Percentiles rank a stretch among this genome's conserved stretches.
These are phyloP conservation scores for Sequoia sempervirens DNA, from an alignment of 75 land plant genomes.

Conservation along the genomic window DNA sequence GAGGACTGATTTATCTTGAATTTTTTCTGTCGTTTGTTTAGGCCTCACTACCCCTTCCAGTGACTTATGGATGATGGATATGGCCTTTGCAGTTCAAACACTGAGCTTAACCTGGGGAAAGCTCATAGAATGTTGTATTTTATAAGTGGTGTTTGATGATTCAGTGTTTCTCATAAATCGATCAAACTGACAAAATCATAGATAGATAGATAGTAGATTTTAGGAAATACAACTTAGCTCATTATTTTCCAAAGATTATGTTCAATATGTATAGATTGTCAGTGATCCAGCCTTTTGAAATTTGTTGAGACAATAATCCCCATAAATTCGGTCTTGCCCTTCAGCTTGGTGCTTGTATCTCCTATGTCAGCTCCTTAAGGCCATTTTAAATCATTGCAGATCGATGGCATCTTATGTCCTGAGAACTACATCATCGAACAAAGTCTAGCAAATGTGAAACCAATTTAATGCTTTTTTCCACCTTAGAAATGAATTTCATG, in stretches of 20 bases:
- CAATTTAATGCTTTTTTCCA: not conserved
- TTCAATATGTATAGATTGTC: not conserved
- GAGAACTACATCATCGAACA: no score
- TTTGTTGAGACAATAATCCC: not conserved
- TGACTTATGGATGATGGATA: no score
- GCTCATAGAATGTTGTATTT: not conserved
- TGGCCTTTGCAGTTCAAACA: not conserved
- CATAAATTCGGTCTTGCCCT: no score
- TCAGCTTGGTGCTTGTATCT: no score
- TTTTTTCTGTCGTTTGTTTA: no score
- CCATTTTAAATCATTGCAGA: no score
- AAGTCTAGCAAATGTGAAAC: no score
- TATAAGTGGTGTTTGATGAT: not conserved
- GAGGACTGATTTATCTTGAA: not conserved
- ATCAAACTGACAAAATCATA: not conserved
- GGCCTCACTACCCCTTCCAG: no score
- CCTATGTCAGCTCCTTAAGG: no score
- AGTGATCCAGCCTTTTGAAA: not conserved
- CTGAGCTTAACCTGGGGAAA: not conserved
- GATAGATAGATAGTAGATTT: not conserved
- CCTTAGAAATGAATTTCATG: no score
- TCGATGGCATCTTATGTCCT: not conserved
- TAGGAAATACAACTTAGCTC: no score
- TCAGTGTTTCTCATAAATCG: not conserved
- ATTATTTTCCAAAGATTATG: no score